Evolutionary conservation across 257 asterid genomes (phyloP).

Genomic region (Solanum pinnatisectum): DNA sequence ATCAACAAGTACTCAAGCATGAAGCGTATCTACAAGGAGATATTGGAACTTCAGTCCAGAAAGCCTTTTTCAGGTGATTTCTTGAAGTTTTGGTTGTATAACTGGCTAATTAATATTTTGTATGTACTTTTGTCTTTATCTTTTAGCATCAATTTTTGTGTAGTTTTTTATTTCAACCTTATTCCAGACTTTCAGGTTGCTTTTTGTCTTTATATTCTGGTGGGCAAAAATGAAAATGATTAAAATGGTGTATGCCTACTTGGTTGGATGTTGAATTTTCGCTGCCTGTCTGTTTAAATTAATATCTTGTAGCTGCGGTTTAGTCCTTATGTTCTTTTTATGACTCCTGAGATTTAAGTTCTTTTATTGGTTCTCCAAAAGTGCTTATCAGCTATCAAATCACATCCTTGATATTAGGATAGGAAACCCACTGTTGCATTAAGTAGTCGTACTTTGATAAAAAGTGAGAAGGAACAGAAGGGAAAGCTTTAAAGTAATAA

Average conservation of each 20-base stretch:
- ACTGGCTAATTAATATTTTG: not conserved
- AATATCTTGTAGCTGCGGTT: not conserved
- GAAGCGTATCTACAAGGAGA: slow-evolving; percentile 83
- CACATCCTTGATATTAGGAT: not conserved
- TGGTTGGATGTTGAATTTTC: not conserved
- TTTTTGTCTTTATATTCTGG: not conserved
- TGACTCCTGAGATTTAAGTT: not conserved
- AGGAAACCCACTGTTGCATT: not conserved
- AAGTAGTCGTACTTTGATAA: not conserved
- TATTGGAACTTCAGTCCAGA: slow-evolving; percentile 75
- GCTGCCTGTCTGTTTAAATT: not conserved
- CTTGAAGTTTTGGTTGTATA: not conserved
- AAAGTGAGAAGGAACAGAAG: not conserved
- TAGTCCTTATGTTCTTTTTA: not conserved
- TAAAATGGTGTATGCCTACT: not conserved
- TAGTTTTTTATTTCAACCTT: not conserved
- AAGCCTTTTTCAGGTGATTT: slow-evolving; percentile 82
- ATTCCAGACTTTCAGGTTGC: not conserved
- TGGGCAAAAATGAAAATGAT: not conserved
- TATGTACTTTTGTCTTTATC: not conserved
- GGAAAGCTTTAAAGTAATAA: not conserved
- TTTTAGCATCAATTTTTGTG: not conserved
- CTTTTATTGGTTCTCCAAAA: not conserved
- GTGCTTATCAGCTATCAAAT: not conserved
- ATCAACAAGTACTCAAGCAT: slow-evolving; percentile 85